Evolutionary conservation across 2,329 filamentous ascomycete genomes (phyloP).

Genomic region (Neospermospora avenae): DNA sequence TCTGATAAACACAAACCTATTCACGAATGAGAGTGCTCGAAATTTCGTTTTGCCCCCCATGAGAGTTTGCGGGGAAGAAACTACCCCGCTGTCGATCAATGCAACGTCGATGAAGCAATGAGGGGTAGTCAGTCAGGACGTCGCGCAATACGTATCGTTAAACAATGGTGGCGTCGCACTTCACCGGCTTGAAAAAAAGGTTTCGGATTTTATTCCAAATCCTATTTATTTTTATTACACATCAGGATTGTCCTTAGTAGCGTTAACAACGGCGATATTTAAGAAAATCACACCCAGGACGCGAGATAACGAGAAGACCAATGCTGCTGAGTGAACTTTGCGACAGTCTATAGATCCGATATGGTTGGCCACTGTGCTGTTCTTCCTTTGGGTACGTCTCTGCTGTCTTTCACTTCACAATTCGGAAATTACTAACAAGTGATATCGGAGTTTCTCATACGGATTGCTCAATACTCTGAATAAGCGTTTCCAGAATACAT

Average conservation of each 20-base stretch:
- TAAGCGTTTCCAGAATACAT: slow-evolving; percentile 61
- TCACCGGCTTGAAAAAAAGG: neutral
- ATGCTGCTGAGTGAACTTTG: slow-evolving; percentile 60
- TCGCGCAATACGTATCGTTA: neutral
- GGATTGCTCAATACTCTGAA: slow-evolving; percentile 82
- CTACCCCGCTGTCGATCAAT: slow-evolving; percentile 5
- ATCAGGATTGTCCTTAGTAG: no score
- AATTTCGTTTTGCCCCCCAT: no score
- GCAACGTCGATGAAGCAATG: neutral
- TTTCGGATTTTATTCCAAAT: neutral
- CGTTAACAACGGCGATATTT: slow-evolving; percentile 11
- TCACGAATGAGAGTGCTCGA: no score
- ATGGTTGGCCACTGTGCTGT: slow-evolving; percentile 60
- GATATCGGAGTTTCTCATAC: slow-evolving; percentile 76
- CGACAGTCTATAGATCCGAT: slow-evolving; percentile 66
- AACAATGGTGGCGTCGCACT: neutral
- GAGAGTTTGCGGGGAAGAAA: neutral
- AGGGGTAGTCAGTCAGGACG: neutral
- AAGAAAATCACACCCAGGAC: slow-evolving; percentile 24
- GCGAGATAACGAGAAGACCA: slow-evolving; percentile 45
- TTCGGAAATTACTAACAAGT: neutral
- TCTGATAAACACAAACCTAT: no score
- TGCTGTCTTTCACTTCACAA: slow-evolving; percentile 31
- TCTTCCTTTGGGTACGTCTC: slow-evolving; percentile 61
- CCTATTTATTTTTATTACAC: neutral